Evolutionary conservation across 345 rosid species (phyloP), one percentile per base, ranked within the genome.

Genomic region (Hibiscus tridactylites): DNA sequence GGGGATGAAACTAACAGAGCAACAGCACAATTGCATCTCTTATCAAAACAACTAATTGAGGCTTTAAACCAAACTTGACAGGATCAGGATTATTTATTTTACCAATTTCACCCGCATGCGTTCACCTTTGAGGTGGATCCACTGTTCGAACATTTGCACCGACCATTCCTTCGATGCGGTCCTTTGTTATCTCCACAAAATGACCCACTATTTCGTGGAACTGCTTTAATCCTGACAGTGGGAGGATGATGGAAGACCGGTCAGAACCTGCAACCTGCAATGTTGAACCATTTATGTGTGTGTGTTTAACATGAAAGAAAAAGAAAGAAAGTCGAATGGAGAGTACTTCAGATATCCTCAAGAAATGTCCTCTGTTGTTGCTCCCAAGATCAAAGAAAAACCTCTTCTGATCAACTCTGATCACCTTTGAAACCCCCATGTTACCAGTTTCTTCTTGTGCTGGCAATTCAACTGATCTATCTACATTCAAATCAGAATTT

Each of bases 371-470:
- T 67, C 99, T 82, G 82, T 88, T 95, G 77, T 92, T 95, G 85
- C 83, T 92, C 31, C 99, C 99, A 6, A 91, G 90, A 85, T 91
- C 97, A 80, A 91, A 93, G 93, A 89, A 93, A 83, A 93, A 93
- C 68, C 91, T 88, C 80, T 93, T 93, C 82, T 93, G 96, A 58
- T 93, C 98, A 44, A 83, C 98, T 86, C 98, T 87, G 76, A 93
- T 88, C 8, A 91, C 96, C 61, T 93, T 90, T 17, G 94, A 93
- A 29, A 85, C 85, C 75, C 85, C 89, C 54, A 81, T 63, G 79
- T 83, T 78, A 58, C 88, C 84, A 29, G 81, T 79, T 73, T 92
- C 99, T 68, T 90, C 99, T 53, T 85, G 96, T 15, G 87, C 77
- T 0, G 95, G 85, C 78, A 83, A 81, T 53, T 95, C 97, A 39